Evolutionary conservation across 2,329 filamentous ascomycete genomes (phyloP), one percentile per base, ranked within the genome.

Genomic region (Sphaerulina populicola): DNA sequence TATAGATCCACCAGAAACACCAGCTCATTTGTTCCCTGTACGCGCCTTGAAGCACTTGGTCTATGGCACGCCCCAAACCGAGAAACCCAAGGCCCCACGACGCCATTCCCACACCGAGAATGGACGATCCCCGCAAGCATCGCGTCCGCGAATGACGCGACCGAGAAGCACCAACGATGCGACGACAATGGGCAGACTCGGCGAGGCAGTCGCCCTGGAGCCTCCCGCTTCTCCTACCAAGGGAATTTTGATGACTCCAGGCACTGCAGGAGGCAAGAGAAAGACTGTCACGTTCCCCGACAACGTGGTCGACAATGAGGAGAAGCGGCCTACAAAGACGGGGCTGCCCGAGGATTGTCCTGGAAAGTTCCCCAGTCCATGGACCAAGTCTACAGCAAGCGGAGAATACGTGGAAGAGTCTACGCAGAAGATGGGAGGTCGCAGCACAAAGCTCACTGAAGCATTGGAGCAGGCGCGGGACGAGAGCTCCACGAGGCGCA

Each of bases 21-120:
- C 82, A 7, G 81, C 80, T 42, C 80, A 80, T 42, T 73, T 83
- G 18, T 85, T 85, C 64, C 81, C 81, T 14, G 77, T 82, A 50
- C 81, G 81, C 61, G 82, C 82, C 12, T 81, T 84, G 67, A 81
- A 79, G 60, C 79, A 80, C 54, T 78, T 79, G 39, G 68, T 85
- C 50, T 83, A 82, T 67, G 80, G 80, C 23, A 83, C 81, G 0
- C 81, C 81, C 11, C 75, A 76, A 18, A 74, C 74, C 37, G 72
- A 77, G 29, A 68, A 62, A 45, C 56, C 59, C 8, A 60, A 60
- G 36, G 48, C 52, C 3, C 56, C 60, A 35, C 62, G 64, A 41
- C 58, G 64, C 36, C 58, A 66, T 50, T 66, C 64, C 23, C 61
- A 61, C 43, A 60, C 55, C 39, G 62, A 66, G 9, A 57, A 59